These are phyloP conservation scores for Friedmanniomyces endolithicus DNA, from an alignment of 495 filamentous ascomycete species.

Conservation along the genomic window DNA sequence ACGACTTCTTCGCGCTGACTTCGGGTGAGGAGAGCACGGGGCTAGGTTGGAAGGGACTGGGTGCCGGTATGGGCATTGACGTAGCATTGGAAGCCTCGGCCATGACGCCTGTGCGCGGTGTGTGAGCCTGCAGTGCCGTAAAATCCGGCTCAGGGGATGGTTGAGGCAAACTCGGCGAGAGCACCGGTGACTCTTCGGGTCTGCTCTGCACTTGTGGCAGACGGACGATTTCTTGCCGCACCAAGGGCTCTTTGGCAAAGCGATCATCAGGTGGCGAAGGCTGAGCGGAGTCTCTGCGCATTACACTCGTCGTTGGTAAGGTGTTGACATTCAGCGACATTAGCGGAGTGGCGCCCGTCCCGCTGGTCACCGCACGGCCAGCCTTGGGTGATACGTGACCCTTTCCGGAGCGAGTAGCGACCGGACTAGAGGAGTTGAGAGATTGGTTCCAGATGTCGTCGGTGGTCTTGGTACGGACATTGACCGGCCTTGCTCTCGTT, in stretches of 20 bases:
- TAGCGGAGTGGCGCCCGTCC: slow-evolving; percentile 8
- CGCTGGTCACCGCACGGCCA: slow-evolving; percentile 1
- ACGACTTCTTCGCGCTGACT: background rate
- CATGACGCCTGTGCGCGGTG: background rate
- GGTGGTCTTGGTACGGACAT: background rate
- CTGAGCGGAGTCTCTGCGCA: slow-evolving; percentile 1
- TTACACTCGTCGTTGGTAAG: background rate
- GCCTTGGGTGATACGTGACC: background rate
- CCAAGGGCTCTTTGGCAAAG: slow-evolving; percentile 3
- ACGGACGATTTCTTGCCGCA: slow-evolving; percentile 3
- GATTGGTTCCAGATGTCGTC: slow-evolving; percentile 19
- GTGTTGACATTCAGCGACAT: slow-evolving; percentile 15
- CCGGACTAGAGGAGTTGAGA: slow-evolving; percentile 6
- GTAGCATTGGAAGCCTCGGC: background rate
- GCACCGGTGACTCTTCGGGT: background rate
- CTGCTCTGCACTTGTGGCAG: background rate
- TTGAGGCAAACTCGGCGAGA: background rate
- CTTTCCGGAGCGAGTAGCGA: background rate
- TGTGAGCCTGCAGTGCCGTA: background rate
- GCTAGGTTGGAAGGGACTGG: slow-evolving; percentile 8
- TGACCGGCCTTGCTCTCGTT: background rate
- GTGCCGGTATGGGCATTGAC: background rate
- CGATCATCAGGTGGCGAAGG: slow-evolving; percentile 1
- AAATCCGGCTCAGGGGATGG: background rate
- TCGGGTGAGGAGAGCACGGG: background rate